phyloP scores from a whole-genome alignment of 2,329 filamentous ascomycete genomes.

The Phialophora verrucosa region DNA sequence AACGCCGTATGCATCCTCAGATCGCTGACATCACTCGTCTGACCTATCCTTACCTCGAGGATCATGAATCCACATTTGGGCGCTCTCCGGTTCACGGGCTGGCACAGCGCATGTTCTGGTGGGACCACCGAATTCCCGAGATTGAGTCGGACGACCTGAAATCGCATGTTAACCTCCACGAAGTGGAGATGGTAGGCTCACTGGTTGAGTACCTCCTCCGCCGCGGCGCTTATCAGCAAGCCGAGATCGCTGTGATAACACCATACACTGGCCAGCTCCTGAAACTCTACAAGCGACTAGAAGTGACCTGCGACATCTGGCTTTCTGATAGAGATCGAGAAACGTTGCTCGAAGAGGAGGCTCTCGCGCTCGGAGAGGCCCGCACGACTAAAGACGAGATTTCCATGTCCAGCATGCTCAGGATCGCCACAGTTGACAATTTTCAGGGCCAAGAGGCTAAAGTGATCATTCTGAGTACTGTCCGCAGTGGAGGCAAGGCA shows the following conservation, averaged over 20 bases:
- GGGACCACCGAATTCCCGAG: slow-evolving; percentile 42
- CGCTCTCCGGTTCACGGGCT: slow-evolving; percentile 36
- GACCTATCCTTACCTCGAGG: slow-evolving; percentile 42
- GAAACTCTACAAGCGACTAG: slow-evolving; percentile 37
- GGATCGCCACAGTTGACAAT: slow-evolving; percentile 43
- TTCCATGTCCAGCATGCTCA: slow-evolving; percentile 40
- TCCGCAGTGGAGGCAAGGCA: slow-evolving; percentile 42
- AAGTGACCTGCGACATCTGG: slow-evolving; percentile 40
- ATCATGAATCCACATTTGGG: slow-evolving; percentile 30
- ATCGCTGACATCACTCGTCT: slow-evolving; percentile 41
- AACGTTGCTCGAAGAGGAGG: slow-evolving; percentile 38
- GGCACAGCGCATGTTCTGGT: slow-evolving; percentile 41
- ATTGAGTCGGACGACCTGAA: slow-evolving; percentile 34
- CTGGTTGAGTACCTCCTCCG: slow-evolving; percentile 42
- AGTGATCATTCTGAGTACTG: slow-evolving; percentile 43
- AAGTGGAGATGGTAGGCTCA: slow-evolving; percentile 42
- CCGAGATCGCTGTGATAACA: slow-evolving; percentile 45
- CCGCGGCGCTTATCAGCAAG: slow-evolving; percentile 39
- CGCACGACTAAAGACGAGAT: slow-evolving; percentile 34
- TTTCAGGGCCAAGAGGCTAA: slow-evolving; percentile 48
- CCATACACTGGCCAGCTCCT: slow-evolving; percentile 43
- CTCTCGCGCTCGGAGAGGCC: slow-evolving; percentile 30
- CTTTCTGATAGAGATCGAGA: slow-evolving; percentile 41
- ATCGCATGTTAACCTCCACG: slow-evolving; percentile 42
- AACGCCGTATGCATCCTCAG: slow-evolving; percentile 44